Evolutionary conservation across 192 early-diverging fungal species (phyloP).

Genomic region (Endogone sp.): DNA sequence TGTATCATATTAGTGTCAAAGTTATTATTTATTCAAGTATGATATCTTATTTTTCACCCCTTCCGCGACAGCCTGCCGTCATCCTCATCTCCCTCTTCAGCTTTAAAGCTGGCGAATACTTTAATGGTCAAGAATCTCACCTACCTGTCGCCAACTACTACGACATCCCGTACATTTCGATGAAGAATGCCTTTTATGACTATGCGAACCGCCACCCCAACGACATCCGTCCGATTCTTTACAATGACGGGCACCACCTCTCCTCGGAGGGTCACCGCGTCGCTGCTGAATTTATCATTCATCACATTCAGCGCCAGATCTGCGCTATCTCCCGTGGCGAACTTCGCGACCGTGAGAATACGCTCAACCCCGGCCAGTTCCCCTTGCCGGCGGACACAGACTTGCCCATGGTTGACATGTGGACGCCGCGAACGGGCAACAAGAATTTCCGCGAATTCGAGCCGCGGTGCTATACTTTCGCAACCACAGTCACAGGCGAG

Average conservation of each 20-base stretch:
- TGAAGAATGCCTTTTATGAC: constrained; percentile 17
- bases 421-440: constrained; percentile 3
- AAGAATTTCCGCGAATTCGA: constrained; percentile 9
- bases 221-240: neutral
- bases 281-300: constrained; percentile 1
- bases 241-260: constrained; percentile 13
- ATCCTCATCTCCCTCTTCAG: constrained; percentile 9
- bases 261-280: constrained; percentile 9
- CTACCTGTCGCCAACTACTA: constrained; percentile 16
- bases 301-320: constrained; percentile 13
- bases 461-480: constrained; percentile 11
- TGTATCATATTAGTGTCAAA: no score
- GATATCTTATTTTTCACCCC: constrained; percentile 2
- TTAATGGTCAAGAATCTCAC: constrained; percentile 14
- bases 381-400: neutral
- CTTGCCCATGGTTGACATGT: constrained; percentile 12
- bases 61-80: constrained; percentile 10
- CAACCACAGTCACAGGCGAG: neutral
- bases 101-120: constrained; percentile 13
- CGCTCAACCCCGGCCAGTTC: neutral
- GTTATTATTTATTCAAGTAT: no score
- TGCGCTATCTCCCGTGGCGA: neutral
- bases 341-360: neutral
- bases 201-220: constrained; percentile 7
- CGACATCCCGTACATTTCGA: constrained; percentile 13